Evolutionary conservation across 768 basidiomycete genomes (phyloP), one percentile per base, ranked within the genome.

Genomic region (Crepidotus variabilis): DNA sequence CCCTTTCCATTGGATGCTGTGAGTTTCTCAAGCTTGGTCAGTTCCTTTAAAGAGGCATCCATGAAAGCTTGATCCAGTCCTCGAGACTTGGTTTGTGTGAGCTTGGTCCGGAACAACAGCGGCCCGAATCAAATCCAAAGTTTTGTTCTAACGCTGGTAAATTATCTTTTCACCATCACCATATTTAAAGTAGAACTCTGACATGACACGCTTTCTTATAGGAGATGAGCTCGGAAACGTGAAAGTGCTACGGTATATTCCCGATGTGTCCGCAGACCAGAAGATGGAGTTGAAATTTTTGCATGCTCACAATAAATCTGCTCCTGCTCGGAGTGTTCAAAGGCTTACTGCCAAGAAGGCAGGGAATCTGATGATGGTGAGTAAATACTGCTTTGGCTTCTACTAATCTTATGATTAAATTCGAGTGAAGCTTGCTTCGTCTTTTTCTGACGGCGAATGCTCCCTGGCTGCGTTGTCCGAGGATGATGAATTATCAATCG

Each of bases 171-270:
- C 28, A 8, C 28, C 28, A 28, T 8, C 28, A 28, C 28, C 28
- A 8, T 28, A 28, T 28, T 8, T 28, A 4, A 3, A 28, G 57
- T 28, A 13, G 39, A 43, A 55, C 52, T 58, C 21, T 13, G 61
- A 57, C 51, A 90, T 89, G 87, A 72, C 82, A 66, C 81, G 79
- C 56, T 91, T 92, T 71, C 71, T 90, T 51, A 69, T 83, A 47
- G 92, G 89, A 60, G 92, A 93, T 71, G 87, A 90, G 60, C 82
- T 89, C 32, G 92, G 91, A 18, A 82, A 80, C 55, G 79, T 92
- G 56, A 92, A 92, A 71, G 69, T 81, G 7, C 64, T 90, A 55
- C 71, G 63, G 9, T 87, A 80, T 62, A 52, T 67, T 2, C 61
- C 71, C 16, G 64, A 68, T 10, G 47, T 60, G 10, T 58, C 68